Base-by-base conservation (phyloP, 2,329 filamentous ascomycete genomes). In the Penicillium sp. region DNA sequence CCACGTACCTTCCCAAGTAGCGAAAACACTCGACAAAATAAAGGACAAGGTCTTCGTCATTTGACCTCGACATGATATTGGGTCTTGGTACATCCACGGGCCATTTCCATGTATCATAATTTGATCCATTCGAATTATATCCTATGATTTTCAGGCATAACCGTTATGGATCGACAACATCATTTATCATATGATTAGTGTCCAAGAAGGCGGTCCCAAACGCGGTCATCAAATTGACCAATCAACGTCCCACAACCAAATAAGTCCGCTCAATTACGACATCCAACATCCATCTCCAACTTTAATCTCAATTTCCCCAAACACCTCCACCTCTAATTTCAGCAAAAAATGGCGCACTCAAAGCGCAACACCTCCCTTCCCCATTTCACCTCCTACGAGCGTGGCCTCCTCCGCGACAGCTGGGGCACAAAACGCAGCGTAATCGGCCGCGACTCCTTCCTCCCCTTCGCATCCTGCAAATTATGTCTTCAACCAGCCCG, bases 321-420 rank as follows among this genome's bases (percentile, higher is more conserved):
- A 26, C 19, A 50, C 9, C 27, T 22, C 37, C 27, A n/a, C 26
- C 6, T 16, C 7, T 39, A 26, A 46, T 19, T 24, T 39, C 47
- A 42, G 27, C 43, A 16, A 49, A 49, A 37, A 39, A 79, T 79
- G 77, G 76, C 77, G 9, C 77, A 79, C 62, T 79, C 77, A 71
- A 96, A 96, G 79, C 87, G 91, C 67, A 96, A 97, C 78, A 96
- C 92, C 45, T 93, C 91, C 45, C 87, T 93, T 45, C 88, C 92
- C 43, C 92, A 97, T 76, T 98, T 98, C 81, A 98, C 95, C 33
- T 88, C 91, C 24, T 87, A 97, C 78, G 95, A 98, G 78, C 88
- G 95, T 64, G 84, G 85, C 51, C 84, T 93, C 49, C 89, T 96
- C 58, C 91, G 92, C 69, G 84, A 85, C 19, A 86, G 87, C 65